Percentiles rank a stretch among this genome's conserved stretches.
phyloP scores from a whole-genome alignment of 148 eudicot species.

The Camellia lanceoleosa region DNA sequence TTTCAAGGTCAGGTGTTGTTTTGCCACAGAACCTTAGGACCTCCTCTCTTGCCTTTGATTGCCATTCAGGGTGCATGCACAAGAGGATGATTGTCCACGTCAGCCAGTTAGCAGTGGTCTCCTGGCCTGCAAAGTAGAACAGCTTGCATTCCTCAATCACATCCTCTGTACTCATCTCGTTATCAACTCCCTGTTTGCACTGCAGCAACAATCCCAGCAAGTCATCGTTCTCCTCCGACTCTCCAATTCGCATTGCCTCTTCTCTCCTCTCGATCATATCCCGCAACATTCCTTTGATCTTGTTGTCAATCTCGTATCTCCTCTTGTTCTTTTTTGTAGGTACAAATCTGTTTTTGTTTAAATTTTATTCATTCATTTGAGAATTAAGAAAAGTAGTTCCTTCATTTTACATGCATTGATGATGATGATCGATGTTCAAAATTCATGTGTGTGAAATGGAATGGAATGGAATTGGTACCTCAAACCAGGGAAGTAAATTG shows the following conservation, averaged over 20 bases:
- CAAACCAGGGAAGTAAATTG: constrained; percentile 43
- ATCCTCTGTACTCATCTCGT: constrained; percentile 35
- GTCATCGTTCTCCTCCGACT: constrained; percentile 24
- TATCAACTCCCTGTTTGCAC: constrained; percentile 18
- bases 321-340: constrained; percentile 41
- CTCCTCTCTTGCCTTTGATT: constrained; percentile 51
- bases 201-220: constrained; percentile 41
- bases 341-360: constrained; percentile 28
- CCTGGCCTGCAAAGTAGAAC: constrained; percentile 59
- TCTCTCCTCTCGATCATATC: constrained; percentile 29
- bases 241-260: constrained; percentile 12
- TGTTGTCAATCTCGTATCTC: constrained; percentile 29
- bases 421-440: too few relatives aligned
- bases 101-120: constrained; percentile 52
- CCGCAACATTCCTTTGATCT: constrained; percentile 33
- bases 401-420: too few relatives aligned
- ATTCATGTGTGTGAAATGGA: too few relatives aligned
- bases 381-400: too few relatives aligned
- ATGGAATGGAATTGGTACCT: constrained; percentile 20
- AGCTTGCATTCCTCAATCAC: constrained; percentile 56
- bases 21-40: constrained; percentile 32
- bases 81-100: constrained; percentile 48
- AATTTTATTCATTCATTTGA: too few relatives aligned
- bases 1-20: constrained; percentile 24
- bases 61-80: constrained; percentile 54